Base-by-base conservation (phyloP, 371 early-diverging fungal species). In the Modicella reniformis region DNA sequence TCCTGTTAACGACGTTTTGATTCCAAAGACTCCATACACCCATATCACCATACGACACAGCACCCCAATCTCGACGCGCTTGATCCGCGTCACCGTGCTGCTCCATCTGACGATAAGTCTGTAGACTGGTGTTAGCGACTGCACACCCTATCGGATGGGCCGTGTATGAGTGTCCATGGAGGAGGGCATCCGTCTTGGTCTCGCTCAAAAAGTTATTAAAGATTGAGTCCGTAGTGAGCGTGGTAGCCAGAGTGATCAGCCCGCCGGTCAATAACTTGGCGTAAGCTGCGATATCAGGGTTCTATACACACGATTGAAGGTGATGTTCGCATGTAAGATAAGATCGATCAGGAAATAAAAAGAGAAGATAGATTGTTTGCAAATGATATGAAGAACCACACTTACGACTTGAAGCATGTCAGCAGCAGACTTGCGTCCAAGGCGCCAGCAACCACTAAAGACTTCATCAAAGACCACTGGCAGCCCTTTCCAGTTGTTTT, bases 391-490 rank as follows among this genome's bases (percentile, higher is more conserved):
- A 34, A 37, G 44, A 56, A 29, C 60, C 26, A 50, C 23, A 80
- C 83, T 83, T 84, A 89, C 89, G 75, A 88, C 87, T 65, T 88
- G 89, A 21, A 93, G 70, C 72, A 90, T 85, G 62, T 90, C 87
- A 2, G 89, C 82, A 12, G 90, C 93, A 23, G 88, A 81, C 56
- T 82, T 75, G 33, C 84, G 80, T 23, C 94, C 94, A 2, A 92
- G 82, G 49, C 95, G 83, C 80, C 90, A 91, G 84, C 93, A 87
- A 12, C 95, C 95, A 41, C 90, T 86, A 81, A 93, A 93, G 19
- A 94, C 92, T 75, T 95, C 95, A 82, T 95, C 95, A 79, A 90
- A 91, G 33, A 95, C 87, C 6, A 94, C 87, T 40, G 94, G 93
- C 17, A 93, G 51, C 28, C 88, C 86, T 69, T 84, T 74, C 89